phyloP scores from a whole-genome alignment of 768 basidiomycete species.

The Rhodotorula taiwanensis region DNA sequence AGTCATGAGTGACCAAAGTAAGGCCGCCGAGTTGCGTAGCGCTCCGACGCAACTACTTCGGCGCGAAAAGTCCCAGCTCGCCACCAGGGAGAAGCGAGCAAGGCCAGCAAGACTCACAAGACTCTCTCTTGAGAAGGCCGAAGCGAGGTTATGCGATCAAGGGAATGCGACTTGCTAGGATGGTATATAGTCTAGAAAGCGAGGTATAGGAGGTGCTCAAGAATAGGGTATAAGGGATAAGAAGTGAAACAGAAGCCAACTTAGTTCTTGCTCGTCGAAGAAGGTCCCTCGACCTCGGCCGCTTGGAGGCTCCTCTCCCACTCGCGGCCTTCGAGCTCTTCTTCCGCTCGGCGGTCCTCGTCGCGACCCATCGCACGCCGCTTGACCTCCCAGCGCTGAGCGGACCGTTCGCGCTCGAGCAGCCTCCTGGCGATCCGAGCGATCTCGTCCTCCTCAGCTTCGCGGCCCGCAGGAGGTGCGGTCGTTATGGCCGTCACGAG shows the following conservation, averaged over 20 bases:
- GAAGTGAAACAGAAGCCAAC: not conserved
- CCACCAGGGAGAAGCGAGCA: no score
- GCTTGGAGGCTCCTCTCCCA: conserved; percentile 12
- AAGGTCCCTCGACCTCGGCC: not conserved
- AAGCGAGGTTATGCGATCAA: no score
- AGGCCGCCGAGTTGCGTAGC: no score
- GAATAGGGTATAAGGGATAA: no score
- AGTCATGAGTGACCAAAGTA: no score
- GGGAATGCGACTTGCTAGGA: no score
- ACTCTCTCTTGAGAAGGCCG: no score
- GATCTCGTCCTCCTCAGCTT: conserved; percentile 4
- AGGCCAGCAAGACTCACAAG: no score
- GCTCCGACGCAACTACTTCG: no score
- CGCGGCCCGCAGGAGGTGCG: not conserved
- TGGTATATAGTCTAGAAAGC: no score
- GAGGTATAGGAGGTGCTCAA: no score
- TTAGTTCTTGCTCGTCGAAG: not conserved
- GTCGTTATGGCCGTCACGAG: not conserved
- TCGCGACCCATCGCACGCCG: conserved; percentile 3
- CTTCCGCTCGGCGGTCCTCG: conserved; percentile 11
- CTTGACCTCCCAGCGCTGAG: conserved; percentile 1
- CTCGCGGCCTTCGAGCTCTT: conserved; percentile 10
- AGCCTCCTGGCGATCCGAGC: not conserved
- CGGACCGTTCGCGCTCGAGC: conserved; percentile 6
- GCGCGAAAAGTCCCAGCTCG: no score